Evolutionary conservation across 2,329 filamentous ascomycete genomes (phyloP).

Genomic region (Cucurbitaria berberidis): DNA sequence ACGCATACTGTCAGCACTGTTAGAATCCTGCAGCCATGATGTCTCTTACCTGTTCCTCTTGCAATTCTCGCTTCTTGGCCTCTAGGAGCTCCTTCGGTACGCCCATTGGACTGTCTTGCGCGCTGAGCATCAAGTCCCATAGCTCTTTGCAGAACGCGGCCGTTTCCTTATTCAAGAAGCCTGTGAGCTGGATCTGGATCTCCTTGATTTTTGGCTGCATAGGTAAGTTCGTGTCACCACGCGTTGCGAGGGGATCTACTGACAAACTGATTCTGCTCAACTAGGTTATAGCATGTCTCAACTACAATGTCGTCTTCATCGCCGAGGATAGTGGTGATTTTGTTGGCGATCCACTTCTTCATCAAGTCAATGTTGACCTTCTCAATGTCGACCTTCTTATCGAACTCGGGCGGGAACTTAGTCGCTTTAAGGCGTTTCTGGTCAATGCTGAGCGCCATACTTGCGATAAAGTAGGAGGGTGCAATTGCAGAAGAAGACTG

Average conservation of each 20-base stretch:
- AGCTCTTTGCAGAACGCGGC: conserved; percentile 89
- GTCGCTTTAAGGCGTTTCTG: conserved; percentile 88
- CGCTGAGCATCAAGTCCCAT: conserved; percentile 90
- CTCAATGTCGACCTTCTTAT: conserved; percentile 92
- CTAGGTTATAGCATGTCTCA: conserved; percentile 74
- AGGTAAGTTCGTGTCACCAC: conserved; percentile 17
- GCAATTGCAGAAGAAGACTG: conserved; percentile 1
- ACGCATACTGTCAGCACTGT: conserved; percentile 53
- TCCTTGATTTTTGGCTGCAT: conserved; percentile 90
- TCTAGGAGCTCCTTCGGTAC: conserved; percentile 94
- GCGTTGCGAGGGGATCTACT: conserved; percentile 44
- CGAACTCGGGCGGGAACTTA: conserved; percentile 93
- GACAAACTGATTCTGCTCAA: conserved; percentile 79
- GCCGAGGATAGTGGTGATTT: conserved; percentile 85
- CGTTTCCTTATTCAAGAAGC: conserved; percentile 93
- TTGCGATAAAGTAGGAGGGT: conserved; percentile 21
- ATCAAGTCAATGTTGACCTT: conserved; percentile 98
- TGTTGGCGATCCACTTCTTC: conserved; percentile 97
- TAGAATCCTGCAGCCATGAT: background rate
- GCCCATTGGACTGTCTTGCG: conserved; percentile 84
- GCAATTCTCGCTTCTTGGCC: conserved; percentile 92
- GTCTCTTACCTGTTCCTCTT: conserved; percentile 82
- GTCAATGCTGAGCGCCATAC: conserved; percentile 84
- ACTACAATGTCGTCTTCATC: conserved; percentile 96
- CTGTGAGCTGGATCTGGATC: conserved; percentile 91